Conservation (phyloP, 1,139 yeast species). For the Diutina catenulata region DNA sequence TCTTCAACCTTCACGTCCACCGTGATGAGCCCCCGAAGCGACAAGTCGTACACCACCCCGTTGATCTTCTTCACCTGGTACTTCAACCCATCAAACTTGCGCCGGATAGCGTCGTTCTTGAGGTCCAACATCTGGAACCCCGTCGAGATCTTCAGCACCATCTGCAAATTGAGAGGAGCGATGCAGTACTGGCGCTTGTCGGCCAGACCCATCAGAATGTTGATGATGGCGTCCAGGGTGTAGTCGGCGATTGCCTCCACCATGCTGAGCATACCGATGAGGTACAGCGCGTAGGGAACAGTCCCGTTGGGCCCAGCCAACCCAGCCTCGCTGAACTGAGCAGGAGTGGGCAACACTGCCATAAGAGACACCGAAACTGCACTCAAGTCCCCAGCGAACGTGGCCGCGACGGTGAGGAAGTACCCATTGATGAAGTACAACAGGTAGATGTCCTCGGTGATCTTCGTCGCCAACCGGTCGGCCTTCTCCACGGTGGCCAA, state of each 20-base stretch:
- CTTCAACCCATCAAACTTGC: conserved; percentile 21
- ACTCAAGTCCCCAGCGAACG: neutral
- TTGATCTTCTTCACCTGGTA: conserved; percentile 19
- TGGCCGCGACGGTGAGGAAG: neutral
- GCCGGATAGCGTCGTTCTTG: conserved; percentile 19
- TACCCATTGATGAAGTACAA: conserved; percentile 3
- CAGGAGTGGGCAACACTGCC: neutral
- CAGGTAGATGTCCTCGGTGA: neutral
- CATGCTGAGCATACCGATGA: conserved; percentile 15
- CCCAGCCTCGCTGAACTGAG: neutral
- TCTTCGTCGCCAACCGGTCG: neutral
- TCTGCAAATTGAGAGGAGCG: conserved; percentile 15
- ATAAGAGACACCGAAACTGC: neutral
- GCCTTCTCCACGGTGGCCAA: neutral
- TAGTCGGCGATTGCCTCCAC: conserved; percentile 19
- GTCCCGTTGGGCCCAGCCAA: neutral
- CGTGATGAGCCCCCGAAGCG: conserved; percentile 3
- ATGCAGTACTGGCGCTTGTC: conserved; percentile 13
- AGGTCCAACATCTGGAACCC: conserved; percentile 22
- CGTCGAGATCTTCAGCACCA: conserved; percentile 16
- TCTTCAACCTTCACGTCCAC: neutral
- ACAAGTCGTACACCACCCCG: conserved; percentile 18
- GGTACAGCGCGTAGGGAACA: conserved; percentile 10
- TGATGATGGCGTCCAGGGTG: conserved; percentile 18
- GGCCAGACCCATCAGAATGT: conserved; percentile 12